Conservation (phyloP, 305 asterid species). For the Fraxinus dipetala region DNA sequence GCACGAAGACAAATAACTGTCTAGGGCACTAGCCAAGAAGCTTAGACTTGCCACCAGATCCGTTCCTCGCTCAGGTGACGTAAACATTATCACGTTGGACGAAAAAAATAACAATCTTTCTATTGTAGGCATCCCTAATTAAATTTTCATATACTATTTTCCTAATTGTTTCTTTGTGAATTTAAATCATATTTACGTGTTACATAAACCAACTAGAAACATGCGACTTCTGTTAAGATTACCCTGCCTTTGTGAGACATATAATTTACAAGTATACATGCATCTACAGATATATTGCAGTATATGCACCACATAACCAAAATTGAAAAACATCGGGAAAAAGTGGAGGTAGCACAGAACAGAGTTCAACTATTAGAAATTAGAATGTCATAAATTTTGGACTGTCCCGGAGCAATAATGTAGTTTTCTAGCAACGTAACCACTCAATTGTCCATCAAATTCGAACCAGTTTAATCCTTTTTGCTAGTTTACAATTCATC, state of each 20-base stretch:
- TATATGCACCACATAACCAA: neutral
- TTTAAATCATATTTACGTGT: neutral
- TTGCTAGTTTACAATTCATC: neutral
- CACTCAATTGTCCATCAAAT: neutral
- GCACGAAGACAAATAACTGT: neutral
- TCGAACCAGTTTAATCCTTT: neutral
- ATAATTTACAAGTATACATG: neutral
- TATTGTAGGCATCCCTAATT: neutral
- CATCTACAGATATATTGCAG: neutral
- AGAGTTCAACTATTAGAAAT: neutral
- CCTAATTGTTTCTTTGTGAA: neutral
- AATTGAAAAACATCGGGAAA: neutral
- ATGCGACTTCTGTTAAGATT: neutral
- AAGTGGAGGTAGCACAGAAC: neutral
- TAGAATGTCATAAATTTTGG: neutral
- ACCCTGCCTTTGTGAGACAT: neutral
- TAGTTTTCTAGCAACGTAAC: neutral
- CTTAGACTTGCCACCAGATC: neutral
- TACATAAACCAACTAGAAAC: neutral
- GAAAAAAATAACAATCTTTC: neutral
- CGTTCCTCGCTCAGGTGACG: neutral
- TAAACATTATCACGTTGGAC: neutral
- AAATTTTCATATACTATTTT: neutral
- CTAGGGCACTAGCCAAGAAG: neutral
- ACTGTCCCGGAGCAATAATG: neutral